A percentile compares a stretch with the other conserved stretches of the same genome.
These are phyloP conservation scores for Rhodotorula graminis DNA, from an alignment of 768 basidiomycete genomes.

Conservation along the genomic window DNA sequence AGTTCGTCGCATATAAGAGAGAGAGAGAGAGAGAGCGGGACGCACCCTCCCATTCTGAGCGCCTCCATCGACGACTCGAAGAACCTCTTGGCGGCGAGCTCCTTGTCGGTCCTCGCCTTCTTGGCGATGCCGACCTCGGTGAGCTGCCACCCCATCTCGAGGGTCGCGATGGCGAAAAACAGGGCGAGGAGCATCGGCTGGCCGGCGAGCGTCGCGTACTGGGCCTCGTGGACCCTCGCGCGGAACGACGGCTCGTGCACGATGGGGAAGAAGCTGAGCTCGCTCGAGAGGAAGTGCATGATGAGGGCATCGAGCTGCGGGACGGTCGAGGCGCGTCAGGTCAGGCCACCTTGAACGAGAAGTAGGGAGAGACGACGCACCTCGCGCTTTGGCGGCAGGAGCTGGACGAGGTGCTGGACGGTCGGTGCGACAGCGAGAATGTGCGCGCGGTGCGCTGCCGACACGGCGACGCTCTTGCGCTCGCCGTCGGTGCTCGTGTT, in stretches of 20 bases:
- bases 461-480: background rate
- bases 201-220: background rate
- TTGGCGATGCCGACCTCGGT: slow-evolving; percentile 4
- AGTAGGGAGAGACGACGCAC: background rate
- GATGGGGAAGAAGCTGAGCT: slow-evolving; percentile 29
- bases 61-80: slow-evolving; percentile 24
- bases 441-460: background rate
- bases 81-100: slow-evolving; percentile 18
- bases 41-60: slow-evolving; percentile 29
- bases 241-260: slow-evolving; percentile 33
- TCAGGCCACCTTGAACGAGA: background rate
- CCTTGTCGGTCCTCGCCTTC: slow-evolving; percentile 4
- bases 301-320: slow-evolving; percentile 31
- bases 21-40: background rate
- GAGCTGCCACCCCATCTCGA: slow-evolving; percentile 18
- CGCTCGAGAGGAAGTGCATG: slow-evolving; percentile 19
- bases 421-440: background rate
- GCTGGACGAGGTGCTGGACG: slow-evolving; percentile 12
- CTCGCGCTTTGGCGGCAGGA: slow-evolving; percentile 18
- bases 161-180: slow-evolving; percentile 20
- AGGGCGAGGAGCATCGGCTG: slow-evolving; percentile 30
- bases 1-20: background rate
- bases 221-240: slow-evolving; percentile 3
- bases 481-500: background rate
- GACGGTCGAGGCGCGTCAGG: background rate